A percentile compares a stretch with the other conserved stretches of the same genome.
These are phyloP conservation scores for Luvunga scandens DNA, from an alignment of 345 rosid species.

Conservation along the genomic window DNA sequence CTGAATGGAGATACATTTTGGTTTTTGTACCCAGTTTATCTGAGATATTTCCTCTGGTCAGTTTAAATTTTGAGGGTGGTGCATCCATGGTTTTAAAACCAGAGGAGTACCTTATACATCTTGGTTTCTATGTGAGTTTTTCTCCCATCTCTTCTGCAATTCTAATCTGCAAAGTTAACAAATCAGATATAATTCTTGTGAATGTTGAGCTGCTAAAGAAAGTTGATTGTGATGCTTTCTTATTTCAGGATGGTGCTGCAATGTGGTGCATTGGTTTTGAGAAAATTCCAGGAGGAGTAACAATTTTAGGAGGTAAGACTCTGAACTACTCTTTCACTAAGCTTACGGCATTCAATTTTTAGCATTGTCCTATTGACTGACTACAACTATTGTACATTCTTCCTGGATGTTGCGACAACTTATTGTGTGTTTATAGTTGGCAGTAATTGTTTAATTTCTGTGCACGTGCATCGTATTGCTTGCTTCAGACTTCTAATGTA, in stretches of 20 bases:
- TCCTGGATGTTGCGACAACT: not conserved
- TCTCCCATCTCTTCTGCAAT: conserved; percentile 4
- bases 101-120: conserved; percentile 76
- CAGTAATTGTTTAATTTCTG: not conserved
- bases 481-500: not conserved
- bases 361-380: not conserved
- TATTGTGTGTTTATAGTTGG: not conserved
- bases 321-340: conserved; percentile 4
- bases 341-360: not conserved
- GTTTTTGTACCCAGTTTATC: conserved; percentile 42
- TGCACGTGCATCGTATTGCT: not conserved
- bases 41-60: conserved; percentile 70
- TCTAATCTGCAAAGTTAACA: conserved; percentile 9
- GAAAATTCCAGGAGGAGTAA: conserved; percentile 51
- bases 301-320: conserved; percentile 85
- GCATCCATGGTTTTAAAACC: conserved; percentile 82
- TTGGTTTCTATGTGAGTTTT: conserved; percentile 65
- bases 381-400: not conserved
- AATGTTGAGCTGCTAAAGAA: conserved; percentile 1
- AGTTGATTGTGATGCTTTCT: conserved; percentile 3
- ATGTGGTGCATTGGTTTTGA: conserved; percentile 93
- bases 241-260: conserved; percentile 63
- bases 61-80: conserved; percentile 83
- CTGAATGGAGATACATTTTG: conserved; percentile 9
- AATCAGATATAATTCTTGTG: conserved; percentile 2